phyloP scores from a whole-genome alignment of 2,329 filamentous ascomycete species.

The Penicillium decumbens region DNA sequence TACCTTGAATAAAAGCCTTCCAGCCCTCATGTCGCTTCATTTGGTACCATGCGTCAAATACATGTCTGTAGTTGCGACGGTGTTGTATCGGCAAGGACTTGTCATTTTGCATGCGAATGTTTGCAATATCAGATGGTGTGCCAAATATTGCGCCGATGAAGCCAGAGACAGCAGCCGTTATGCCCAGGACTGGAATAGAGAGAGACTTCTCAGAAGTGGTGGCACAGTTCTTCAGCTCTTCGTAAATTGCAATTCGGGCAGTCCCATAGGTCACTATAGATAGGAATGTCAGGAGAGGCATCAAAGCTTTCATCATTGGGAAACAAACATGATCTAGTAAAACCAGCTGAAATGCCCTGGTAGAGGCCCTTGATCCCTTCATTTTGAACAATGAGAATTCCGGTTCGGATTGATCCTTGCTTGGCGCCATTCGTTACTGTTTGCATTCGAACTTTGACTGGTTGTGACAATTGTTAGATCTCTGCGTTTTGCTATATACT shows the following conservation, averaged over 20 bases:
- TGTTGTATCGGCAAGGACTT: constrained; percentile 15
- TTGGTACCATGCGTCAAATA: constrained; percentile 23
- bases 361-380: constrained; percentile 20
- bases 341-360: constrained; percentile 22
- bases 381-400: constrained; percentile 14
- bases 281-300: not conserved
- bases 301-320: not conserved
- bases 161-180: constrained; percentile 17
- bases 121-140: constrained; percentile 24
- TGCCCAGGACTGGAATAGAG: constrained; percentile 11
- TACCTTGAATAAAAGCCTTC: constrained; percentile 18
- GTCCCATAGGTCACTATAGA: constrained; percentile 25
- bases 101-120: constrained; percentile 28
- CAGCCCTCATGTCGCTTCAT: constrained; percentile 23
- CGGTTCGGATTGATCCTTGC: constrained; percentile 15
- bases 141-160: constrained; percentile 23
- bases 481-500: not conserved
- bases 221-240: constrained; percentile 18
- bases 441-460: constrained; percentile 27
- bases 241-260: constrained; percentile 24
- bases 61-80: constrained; percentile 21
- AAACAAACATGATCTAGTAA: constrained; percentile 20
- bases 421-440: constrained; percentile 13
- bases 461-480: not conserved
- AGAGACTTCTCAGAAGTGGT: constrained; percentile 6